A percentile compares a stretch with the other conserved stretches of the same genome.
Conservation (phyloP, 169 alveolate genomes). For the Cytauxzoon felis region DNA sequence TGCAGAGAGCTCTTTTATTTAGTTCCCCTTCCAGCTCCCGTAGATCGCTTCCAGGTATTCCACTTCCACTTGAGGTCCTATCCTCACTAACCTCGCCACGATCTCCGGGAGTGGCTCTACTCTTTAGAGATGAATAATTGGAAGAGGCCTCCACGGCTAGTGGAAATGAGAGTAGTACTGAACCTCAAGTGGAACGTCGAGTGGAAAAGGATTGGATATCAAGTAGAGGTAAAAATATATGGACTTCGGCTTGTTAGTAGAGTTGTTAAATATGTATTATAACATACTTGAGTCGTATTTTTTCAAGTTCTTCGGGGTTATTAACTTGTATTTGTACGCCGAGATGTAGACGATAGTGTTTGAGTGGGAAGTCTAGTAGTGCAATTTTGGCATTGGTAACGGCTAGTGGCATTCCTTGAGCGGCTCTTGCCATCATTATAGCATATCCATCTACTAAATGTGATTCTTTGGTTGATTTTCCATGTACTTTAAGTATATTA, state of each 20-base stretch:
- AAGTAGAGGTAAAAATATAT: neutral
- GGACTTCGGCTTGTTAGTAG: neutral
- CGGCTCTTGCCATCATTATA: slow-evolving; percentile 89
- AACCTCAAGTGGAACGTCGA: too few relatives aligned
- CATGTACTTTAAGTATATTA: slow-evolving; percentile 93
- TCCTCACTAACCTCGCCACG: too few relatives aligned
- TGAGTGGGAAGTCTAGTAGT: slow-evolving; percentile 94
- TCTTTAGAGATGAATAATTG: too few relatives aligned
- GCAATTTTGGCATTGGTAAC: slow-evolving; percentile 95
- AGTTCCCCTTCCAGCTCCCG: too few relatives aligned
- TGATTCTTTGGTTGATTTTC: slow-evolving; percentile 91
- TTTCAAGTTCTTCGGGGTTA: slow-evolving; percentile 95
- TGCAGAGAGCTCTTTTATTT: too few relatives aligned
- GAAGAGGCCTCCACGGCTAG: too few relatives aligned
- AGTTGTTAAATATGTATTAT: slow-evolving; percentile 1
- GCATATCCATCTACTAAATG: slow-evolving; percentile 89
- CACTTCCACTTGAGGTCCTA: too few relatives aligned
- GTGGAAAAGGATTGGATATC: neutral
- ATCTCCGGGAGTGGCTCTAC: too few relatives aligned
- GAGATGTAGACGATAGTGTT: slow-evolving; percentile 92
- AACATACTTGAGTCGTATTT: slow-evolving; percentile 81
- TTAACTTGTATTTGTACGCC: slow-evolving; percentile 92
- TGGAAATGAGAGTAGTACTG: too few relatives aligned
- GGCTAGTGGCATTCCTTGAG: slow-evolving; percentile 93
- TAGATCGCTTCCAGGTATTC: too few relatives aligned